Base-by-base conservation (phyloP, 331 rosid genomes). In the Ulmus americana region DNA sequence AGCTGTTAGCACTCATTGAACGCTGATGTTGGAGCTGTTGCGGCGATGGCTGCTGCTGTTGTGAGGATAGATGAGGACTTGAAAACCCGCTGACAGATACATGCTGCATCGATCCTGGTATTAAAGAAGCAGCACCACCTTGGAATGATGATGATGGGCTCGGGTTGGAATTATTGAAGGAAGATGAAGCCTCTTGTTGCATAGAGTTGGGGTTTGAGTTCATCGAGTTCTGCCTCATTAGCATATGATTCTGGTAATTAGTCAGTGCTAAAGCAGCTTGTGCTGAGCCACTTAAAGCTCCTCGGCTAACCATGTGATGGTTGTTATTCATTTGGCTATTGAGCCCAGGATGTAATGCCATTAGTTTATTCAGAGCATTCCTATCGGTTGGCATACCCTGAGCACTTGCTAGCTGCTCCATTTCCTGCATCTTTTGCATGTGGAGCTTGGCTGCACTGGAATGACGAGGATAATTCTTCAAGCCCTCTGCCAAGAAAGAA, bases 391-490 rank as follows among this genome's bases (percentile, higher is more conserved):
- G 90, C 75, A 84, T 79, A 58, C 91, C 96, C 77, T 87, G 97
- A 70, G 49, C 90, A 42, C 67, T 83, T 43, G 95, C 91, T 62
- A 81, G 43, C 68, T 94, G 99, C 79, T 94, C 97, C 84, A 94
- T 85, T 76, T 94, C 99, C 62, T 83, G 95, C 90, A 85, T 82
- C 85, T 94, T 87, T 61, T 87, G 97, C 88, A 80, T 82, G 84
- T 87, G 96, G 70, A 76, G 85, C 81, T 87, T 94, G 67, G 88
- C 74, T 0, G 76, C 74, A 11, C 73, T 76, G 11, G 88, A 81
- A 55, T 79, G 81, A 12, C 85, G 89, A 77, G 95, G 91, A 82
- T 85, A 94, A 72, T 74, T 83, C 83, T 94, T 94, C 87, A 94
- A 80, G 61, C 97, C 83, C 71, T 94, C 99, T 94, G 87, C 81